phyloP scores from a whole-genome alignment of 108 stramenopile genomes.

The Cyclotella cryptica region DNA sequence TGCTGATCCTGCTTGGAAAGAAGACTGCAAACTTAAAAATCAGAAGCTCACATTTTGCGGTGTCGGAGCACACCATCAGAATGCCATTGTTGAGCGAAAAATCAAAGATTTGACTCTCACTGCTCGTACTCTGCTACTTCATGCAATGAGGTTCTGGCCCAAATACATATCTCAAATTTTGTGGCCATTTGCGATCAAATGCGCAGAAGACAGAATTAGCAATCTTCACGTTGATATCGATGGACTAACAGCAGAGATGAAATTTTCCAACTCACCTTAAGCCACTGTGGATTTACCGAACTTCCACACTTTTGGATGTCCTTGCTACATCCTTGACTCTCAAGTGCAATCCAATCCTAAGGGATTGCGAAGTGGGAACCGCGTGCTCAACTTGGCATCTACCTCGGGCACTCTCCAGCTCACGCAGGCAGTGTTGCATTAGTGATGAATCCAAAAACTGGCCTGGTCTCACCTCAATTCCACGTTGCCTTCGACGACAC shows the following conservation, averaged over 20 bases:
- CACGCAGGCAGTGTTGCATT: slow-evolving; percentile 46
- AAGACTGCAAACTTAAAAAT: not conserved
- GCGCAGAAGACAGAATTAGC: slow-evolving; percentile 10
- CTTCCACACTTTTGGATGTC: slow-evolving; percentile 28
- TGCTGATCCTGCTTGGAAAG: too few relatives aligned
- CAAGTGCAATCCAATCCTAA: not conserved
- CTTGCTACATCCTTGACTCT: slow-evolving; percentile 14
- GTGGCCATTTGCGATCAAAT: slow-evolving; percentile 39
- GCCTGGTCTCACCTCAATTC: slow-evolving; percentile 40
- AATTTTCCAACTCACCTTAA: not conserved
- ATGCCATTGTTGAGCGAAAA: slow-evolving; percentile 29
- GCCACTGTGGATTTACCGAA: not conserved
- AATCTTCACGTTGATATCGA: slow-evolving; percentile 1
- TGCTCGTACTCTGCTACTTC: slow-evolving; percentile 14
- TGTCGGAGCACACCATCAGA: slow-evolving; percentile 45
- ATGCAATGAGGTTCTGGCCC: slow-evolving; percentile 21
- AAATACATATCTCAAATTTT: slow-evolving; percentile 24
- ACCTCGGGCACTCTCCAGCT: slow-evolving; percentile 36
- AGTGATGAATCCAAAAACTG: slow-evolving; percentile 42
- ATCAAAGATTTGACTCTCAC: slow-evolving; percentile 30
- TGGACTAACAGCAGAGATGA: slow-evolving; percentile 12
- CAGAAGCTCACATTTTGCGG: slow-evolving; percentile 33
- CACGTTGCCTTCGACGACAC: slow-evolving; percentile 32
- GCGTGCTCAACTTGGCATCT: slow-evolving; percentile 31
- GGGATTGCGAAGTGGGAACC: slow-evolving; percentile 38